Percentiles rank a stretch among this genome's conserved stretches.
These are phyloP conservation scores for Alternaria hordeiaustralica DNA, from an alignment of 2,329 filamentous ascomycete species.

Conservation along the genomic window DNA sequence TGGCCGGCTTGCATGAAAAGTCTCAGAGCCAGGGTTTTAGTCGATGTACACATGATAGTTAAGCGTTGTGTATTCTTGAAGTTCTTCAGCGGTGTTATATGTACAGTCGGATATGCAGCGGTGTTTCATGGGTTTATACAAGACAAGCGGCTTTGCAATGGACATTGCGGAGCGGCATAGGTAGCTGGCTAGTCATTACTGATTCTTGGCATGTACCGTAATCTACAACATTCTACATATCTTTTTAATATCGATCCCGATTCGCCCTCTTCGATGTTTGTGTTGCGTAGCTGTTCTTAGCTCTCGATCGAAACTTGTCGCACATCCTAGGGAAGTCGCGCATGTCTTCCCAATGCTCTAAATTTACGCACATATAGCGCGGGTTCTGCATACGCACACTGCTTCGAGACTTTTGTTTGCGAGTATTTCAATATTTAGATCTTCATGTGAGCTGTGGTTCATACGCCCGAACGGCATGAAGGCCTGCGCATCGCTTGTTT, in stretches of 20 bases:
- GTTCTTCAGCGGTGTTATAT: background rate
- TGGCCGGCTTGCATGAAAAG: too few relatives aligned
- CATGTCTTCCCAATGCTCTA: background rate
- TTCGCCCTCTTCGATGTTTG: background rate
- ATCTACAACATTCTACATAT: background rate
- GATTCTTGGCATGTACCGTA: background rate
- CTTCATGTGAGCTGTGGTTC: background rate
- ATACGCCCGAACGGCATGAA: background rate
- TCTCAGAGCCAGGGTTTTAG: background rate
- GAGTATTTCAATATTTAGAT: background rate
- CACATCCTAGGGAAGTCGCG: background rate
- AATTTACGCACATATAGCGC: background rate
- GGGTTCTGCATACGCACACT: background rate
- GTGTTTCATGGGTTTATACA: background rate
- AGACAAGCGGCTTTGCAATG: background rate
- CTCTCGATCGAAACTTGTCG: background rate
- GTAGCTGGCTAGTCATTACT: background rate
- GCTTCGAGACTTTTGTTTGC: background rate
- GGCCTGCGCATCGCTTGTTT: background rate
- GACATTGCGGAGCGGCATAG: background rate
- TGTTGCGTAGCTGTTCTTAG: background rate
- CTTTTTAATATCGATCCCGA: background rate
- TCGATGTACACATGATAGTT: background rate
- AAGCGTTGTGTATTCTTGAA: background rate
- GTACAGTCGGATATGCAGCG: background rate